These are phyloP conservation scores for Basidioascus undulatus DNA, from an alignment of 768 basidiomycete species.

Conservation along the genomic window DNA sequence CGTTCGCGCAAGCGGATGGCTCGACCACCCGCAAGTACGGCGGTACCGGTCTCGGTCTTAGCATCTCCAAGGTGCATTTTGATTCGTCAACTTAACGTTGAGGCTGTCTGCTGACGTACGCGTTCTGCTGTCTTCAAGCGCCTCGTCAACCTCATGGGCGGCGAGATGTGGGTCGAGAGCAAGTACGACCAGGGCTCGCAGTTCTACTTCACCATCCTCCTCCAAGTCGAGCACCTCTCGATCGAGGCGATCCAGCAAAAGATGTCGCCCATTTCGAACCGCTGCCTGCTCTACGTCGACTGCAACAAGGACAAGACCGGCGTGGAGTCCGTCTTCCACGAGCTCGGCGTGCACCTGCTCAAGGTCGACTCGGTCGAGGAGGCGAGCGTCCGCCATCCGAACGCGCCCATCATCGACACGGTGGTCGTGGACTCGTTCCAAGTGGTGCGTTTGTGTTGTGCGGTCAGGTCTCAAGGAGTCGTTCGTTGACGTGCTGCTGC, in stretches of 20 bases:
- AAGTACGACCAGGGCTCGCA: slow-evolving; percentile 77
- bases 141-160: slow-evolving; percentile 88
- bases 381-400: slow-evolving; percentile 21
- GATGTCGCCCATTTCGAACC: slow-evolving; percentile 35
- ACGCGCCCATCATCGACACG: slow-evolving; percentile 58
- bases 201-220: slow-evolving; percentile 75
- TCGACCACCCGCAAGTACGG: slow-evolving; percentile 83
- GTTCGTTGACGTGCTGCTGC: slow-evolving; percentile 1
- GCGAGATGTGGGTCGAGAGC: slow-evolving; percentile 95
- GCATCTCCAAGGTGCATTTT: too few relatives aligned
- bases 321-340: slow-evolving; percentile 49
- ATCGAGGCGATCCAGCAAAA: slow-evolving; percentile 48
- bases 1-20: slow-evolving; percentile 95
- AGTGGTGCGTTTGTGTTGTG: slow-evolving; percentile 33
- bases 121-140: slow-evolving; percentile 39
- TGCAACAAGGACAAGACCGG: slow-evolving; percentile 43
- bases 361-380: slow-evolving; percentile 56
- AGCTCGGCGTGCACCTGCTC: slow-evolving; percentile 53
- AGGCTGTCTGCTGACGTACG: neutral
- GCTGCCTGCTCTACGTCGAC: slow-evolving; percentile 79
- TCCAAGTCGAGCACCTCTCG: slow-evolving; percentile 44
- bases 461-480: slow-evolving; percentile 3
- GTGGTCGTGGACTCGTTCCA: slow-evolving; percentile 77
- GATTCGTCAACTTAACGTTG: too few relatives aligned
- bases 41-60: slow-evolving; percentile 84